Evolutionary conservation across 2,329 filamentous ascomycete genomes (phyloP), one percentile per base, ranked within the genome.

Genomic region (Neofusicoccum sp.): DNA sequence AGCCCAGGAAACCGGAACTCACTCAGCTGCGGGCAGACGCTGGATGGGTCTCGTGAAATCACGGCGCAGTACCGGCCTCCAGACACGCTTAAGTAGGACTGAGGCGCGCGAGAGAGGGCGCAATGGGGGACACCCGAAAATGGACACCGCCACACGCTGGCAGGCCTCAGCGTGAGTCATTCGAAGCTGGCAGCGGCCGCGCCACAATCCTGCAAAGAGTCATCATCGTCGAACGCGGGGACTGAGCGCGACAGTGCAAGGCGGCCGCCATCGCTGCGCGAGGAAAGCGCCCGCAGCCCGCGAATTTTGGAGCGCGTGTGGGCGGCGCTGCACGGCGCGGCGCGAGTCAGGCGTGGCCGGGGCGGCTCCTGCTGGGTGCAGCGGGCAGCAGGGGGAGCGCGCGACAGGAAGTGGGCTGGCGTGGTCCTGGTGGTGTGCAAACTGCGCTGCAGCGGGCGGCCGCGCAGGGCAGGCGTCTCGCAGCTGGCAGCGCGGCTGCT

Each of bases 121-220:
- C n/a, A 56, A 11, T n/a, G 4, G 54, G 37, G n/a, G 22, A 22
- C 12, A n/a, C 9, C 34, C 41, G 54, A 8, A 58, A 58, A 31
- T 31, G 37, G 54, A 36, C 54, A 47, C 54, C 50, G 52, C 52
- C 52, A 56, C 52, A 56, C 12, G 29, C 52, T 11, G 33, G 8
- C 36, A 11, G 22, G 9, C 28, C 37, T 56, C 28, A 9, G 41
- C 39, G 31, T 58, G 54, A 58, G 41, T 58, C 39, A 45, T 31
- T 14, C 4, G 29, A 6, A 7, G 12, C n/a, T 12, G 31, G 6
- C 28, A 14, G 4, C 33, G 48, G 3, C 6, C 3, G 49, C 34
- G 22, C 34, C 34, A 8, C 49, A 22, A 54, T 54, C 36, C 49
- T 54, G 31, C 49, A 36, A 22, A 28, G 36, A 28, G 39, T 8